Conservation (phyloP, 1,284 basidiomycete species). For the Sanghuangporus sanghuang region DNA sequence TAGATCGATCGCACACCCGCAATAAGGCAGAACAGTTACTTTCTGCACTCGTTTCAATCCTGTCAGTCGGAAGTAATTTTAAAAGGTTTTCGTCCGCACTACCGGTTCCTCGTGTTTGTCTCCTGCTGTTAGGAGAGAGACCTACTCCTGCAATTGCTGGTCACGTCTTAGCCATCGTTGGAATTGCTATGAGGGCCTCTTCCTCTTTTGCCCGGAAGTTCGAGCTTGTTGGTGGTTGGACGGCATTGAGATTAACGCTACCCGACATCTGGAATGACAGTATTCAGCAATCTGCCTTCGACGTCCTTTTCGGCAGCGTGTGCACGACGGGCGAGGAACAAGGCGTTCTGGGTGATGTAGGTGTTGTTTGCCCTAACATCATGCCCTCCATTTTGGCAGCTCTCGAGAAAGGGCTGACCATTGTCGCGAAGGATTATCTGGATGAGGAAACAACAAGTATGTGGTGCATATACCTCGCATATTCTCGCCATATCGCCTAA, state of each 20-base stretch:
- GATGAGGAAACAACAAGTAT: conserved; percentile 24
- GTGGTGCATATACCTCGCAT: conserved; percentile 19
- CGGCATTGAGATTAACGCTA: conserved; percentile 55
- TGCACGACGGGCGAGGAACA: neutral
- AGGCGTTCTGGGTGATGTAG: conserved; percentile 19
- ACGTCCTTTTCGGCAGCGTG: conserved; percentile 51
- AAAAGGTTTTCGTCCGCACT: conserved; percentile 61
- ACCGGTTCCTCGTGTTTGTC: conserved; percentile 66
- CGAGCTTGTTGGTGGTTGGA: conserved; percentile 75
- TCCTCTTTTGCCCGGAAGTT: conserved; percentile 66
- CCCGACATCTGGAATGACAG: conserved; percentile 59
- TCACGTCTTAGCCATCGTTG: conserved; percentile 56
- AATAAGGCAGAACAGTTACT: conserved; percentile 63
- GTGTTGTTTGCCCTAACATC: conserved; percentile 57
- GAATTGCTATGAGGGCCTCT: conserved; percentile 47
- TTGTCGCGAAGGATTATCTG: conserved; percentile 31
- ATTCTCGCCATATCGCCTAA: neutral
- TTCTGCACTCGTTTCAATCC: conserved; percentile 49
- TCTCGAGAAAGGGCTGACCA: conserved; percentile 37
- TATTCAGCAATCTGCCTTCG: conserved; percentile 62
- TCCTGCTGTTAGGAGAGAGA: conserved; percentile 67
- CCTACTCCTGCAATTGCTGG: conserved; percentile 56
- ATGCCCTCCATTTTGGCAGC: conserved; percentile 63
- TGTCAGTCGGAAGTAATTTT: conserved; percentile 50
- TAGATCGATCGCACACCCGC: conserved; percentile 41